These are phyloP conservation scores for Crepidotus sp. DNA, from an alignment of 1,284 basidiomycete species.

Conservation along the genomic window DNA sequence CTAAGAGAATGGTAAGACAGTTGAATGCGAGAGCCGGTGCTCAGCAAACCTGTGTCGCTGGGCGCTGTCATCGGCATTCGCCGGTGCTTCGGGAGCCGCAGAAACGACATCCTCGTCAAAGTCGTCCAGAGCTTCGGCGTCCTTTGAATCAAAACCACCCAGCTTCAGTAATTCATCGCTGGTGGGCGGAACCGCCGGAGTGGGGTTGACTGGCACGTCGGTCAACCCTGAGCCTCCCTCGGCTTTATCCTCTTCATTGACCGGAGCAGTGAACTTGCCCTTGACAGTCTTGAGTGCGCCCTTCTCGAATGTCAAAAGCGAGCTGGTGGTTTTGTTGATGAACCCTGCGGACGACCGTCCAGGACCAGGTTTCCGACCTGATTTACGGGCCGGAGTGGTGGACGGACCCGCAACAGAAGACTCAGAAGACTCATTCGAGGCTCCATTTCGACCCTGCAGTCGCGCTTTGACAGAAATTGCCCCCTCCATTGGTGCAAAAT, in stretches of 20 bases:
- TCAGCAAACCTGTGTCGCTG: conserved; percentile 7
- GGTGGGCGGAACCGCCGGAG: conserved; percentile 23
- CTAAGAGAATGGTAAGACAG: conserved; percentile 21
- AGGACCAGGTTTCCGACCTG: conserved; percentile 35
- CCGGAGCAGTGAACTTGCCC: conserved; percentile 24
- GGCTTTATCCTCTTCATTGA: conserved; percentile 1
- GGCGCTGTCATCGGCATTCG: conserved; percentile 13
- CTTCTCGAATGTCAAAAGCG: conserved; percentile 41
- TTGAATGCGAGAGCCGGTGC: conserved; percentile 20
- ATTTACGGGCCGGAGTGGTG: conserved; percentile 12
- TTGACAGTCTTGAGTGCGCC: conserved; percentile 40
- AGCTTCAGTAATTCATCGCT: conserved; percentile 38
- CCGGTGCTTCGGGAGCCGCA: conserved; percentile 24
- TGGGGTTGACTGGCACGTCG: not conserved
- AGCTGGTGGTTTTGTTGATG: conserved; percentile 30
- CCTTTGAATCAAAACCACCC: conserved; percentile 33
- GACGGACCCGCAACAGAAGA: conserved; percentile 14
- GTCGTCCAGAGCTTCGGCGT: conserved; percentile 36
- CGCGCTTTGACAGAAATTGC: conserved; percentile 39
- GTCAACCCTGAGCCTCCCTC: not conserved
- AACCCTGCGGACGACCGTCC: conserved; percentile 35
- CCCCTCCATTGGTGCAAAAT: conserved; percentile 27
- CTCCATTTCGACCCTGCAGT: conserved; percentile 25
- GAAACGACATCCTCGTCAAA: conserved; percentile 47
- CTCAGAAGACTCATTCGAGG: conserved; percentile 14